Evolutionary conservation across 2,329 filamentous ascomycete genomes (phyloP), one percentile per base, ranked within the genome.

Genomic region (Colletotrichum sp.): DNA sequence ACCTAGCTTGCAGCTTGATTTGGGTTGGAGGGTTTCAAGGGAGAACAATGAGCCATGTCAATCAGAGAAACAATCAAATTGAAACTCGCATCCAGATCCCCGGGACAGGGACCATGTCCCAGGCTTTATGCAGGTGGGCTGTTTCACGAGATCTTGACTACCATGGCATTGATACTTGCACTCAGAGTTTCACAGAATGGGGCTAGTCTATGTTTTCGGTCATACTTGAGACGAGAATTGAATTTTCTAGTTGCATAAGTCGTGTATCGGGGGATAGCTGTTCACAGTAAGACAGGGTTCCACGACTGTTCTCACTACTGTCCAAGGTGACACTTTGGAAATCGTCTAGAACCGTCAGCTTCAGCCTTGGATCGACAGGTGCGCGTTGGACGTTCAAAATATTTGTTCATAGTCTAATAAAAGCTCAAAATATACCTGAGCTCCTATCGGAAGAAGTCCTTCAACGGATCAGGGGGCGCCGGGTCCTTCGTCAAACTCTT

Each of bases 381-480:
- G 18, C 10, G 44, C 5, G 44, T 21, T 13, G 44, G 10, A 49
- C 3, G n/a, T 12, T 2, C 1, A 49, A 13, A 2, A 49, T 49
- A 8, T 49, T 21, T 21, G 12, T 4, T 21, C 10, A 49, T 13
- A 13, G 18, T 9, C n/a, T 3, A 49, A 21, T 49, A 4, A 0
- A 49, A 7, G 44, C 44, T 49, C 6, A 21, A 49, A 49, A 10
- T 10, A 21, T 49, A 13, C 44, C 13, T 13, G 6, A 49, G 18
- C 59, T 62, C n/a, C 30, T n/a, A 62, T 13, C 18, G 59, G 30
- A 36, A 63, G 30, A 63, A 63, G 30, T 63, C 59, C 59, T 83
- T 84, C 2, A 83, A 63, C 12, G 82, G 83, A 67, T 83, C 82
- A 0, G 82, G 81, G 0, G 83, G 82, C 8, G 82, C 82, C 1